Conservation (phyloP, 305 asterid genomes). For the Fraxinus greggii region DNA sequence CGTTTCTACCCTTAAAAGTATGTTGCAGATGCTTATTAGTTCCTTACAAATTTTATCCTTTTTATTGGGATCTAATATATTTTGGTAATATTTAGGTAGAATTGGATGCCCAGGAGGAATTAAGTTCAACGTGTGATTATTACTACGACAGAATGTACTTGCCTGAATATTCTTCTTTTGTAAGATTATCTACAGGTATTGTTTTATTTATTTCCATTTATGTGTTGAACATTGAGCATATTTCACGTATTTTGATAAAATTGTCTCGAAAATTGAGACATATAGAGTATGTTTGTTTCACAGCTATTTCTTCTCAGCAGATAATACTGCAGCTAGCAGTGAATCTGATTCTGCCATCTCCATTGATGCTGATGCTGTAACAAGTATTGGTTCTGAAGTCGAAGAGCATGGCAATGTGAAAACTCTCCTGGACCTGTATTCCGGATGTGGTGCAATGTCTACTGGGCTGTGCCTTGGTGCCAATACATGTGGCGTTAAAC, state of each 20-base stretch:
- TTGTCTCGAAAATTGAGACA: neutral
- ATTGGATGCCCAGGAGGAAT: constrained; percentile 13
- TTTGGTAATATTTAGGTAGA: constrained; percentile 30
- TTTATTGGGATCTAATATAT: neutral
- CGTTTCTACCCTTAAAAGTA: constrained; percentile 37
- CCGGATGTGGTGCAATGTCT: constrained; percentile 91
- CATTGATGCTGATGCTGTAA: constrained; percentile 31
- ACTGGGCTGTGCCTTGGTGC: constrained; percentile 81
- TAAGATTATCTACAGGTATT: constrained; percentile 45
- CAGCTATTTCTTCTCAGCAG: constrained; percentile 30
- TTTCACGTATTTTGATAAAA: neutral
- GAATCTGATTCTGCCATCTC: constrained; percentile 56
- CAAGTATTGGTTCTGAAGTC: constrained; percentile 8
- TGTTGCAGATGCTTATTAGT: neutral
- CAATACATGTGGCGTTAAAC: constrained; percentile 50
- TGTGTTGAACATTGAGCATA: neutral
- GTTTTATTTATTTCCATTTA: neutral
- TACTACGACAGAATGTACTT: constrained; percentile 55
- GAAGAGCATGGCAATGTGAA: constrained; percentile 28
- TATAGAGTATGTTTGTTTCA: neutral
- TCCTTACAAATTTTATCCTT: neutral
- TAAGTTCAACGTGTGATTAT: constrained; percentile 34
- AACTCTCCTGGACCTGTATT: constrained; percentile 58
- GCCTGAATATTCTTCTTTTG: constrained; percentile 54
- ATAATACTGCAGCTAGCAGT: constrained; percentile 25